Conservation (phyloP, 805 yeast species). For the Candida andamanensis region DNA sequence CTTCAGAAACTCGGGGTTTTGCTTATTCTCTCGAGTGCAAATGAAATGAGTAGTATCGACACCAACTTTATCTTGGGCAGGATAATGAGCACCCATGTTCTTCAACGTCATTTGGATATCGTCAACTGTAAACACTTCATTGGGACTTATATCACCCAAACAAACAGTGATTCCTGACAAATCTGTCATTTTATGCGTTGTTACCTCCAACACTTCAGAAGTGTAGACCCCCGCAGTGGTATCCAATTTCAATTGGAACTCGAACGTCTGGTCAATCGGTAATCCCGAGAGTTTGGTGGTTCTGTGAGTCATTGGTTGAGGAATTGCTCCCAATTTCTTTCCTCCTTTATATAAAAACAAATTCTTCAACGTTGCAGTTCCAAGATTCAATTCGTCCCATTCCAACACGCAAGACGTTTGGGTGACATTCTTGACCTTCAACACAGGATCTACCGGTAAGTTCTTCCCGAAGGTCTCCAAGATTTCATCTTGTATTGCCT, state of each 20-base stretch:
- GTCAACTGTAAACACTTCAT: slow-evolving; percentile 36
- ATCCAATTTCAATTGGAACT: slow-evolving; percentile 71
- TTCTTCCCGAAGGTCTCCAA: slow-evolving; percentile 65
- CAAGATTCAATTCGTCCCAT: slow-evolving; percentile 85
- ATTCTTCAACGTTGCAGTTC: slow-evolving; percentile 74
- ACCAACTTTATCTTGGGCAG: slow-evolving; percentile 64
- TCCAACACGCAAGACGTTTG: slow-evolving; percentile 93
- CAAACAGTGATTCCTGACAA: slow-evolving; percentile 89
- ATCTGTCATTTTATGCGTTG: slow-evolving; percentile 95
- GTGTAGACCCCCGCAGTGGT: slow-evolving; percentile 86
- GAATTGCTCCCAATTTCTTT: slow-evolving; percentile 71
- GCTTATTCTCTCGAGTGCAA: slow-evolving; percentile 55
- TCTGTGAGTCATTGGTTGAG: slow-evolving; percentile 71
- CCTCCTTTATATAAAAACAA: slow-evolving; percentile 74
- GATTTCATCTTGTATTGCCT: slow-evolving; percentile 66
- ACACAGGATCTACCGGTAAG: slow-evolving; percentile 65
- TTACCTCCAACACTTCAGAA: slow-evolving; percentile 63
- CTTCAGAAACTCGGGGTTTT: slow-evolving; percentile 65
- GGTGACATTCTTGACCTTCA: slow-evolving; percentile 72
- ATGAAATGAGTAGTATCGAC: slow-evolving; percentile 94
- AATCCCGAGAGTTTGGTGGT: slow-evolving; percentile 88
- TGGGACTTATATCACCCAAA: slow-evolving; percentile 68
- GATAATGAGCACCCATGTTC: slow-evolving; percentile 70
- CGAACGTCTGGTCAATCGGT: slow-evolving; percentile 77
- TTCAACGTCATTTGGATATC: slow-evolving; percentile 61